Conservation (phyloP, 805 yeast species). For the Spathaspora girioi region DNA sequence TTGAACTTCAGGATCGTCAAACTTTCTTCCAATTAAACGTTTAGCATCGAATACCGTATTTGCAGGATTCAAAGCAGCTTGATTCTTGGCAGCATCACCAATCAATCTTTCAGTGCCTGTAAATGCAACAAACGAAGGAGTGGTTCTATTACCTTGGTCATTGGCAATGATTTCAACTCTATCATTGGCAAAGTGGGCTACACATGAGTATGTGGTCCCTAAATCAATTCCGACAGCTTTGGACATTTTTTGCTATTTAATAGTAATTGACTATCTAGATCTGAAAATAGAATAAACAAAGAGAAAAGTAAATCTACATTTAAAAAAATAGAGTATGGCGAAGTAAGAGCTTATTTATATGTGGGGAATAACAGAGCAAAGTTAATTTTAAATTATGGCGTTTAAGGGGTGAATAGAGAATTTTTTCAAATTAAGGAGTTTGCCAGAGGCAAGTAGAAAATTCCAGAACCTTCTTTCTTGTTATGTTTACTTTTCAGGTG, state of each 20-base stretch:
- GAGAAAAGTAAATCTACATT: background rate
- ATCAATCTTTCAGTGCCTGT: constrained; percentile 92
- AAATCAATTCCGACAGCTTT: constrained; percentile 80
- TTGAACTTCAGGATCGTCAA: constrained; percentile 73
- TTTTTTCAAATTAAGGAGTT: background rate
- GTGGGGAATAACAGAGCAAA: background rate
- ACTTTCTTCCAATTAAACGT: constrained; percentile 85
- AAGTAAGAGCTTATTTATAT: background rate
- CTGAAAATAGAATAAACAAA: background rate
- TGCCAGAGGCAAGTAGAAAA: background rate
- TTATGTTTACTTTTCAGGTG: background rate
- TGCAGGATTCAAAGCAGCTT: constrained; percentile 93
- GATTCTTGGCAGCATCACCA: constrained; percentile 98
- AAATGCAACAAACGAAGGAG: constrained; percentile 96
- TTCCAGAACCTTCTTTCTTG: background rate
- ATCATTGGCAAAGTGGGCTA: constrained; percentile 66
- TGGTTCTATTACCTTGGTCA: constrained; percentile 98
- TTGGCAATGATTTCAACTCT: constrained; percentile 94
- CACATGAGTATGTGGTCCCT: constrained; percentile 98
- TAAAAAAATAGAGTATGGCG: background rate
- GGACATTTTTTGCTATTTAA: constrained; percentile 12
- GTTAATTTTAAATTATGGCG: background rate
- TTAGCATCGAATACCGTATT: constrained; percentile 96
- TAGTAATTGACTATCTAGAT: background rate
- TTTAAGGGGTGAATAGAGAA: background rate